Conservation (phyloP, 345 rosid species). For the Gossypium thurberi region DNA sequence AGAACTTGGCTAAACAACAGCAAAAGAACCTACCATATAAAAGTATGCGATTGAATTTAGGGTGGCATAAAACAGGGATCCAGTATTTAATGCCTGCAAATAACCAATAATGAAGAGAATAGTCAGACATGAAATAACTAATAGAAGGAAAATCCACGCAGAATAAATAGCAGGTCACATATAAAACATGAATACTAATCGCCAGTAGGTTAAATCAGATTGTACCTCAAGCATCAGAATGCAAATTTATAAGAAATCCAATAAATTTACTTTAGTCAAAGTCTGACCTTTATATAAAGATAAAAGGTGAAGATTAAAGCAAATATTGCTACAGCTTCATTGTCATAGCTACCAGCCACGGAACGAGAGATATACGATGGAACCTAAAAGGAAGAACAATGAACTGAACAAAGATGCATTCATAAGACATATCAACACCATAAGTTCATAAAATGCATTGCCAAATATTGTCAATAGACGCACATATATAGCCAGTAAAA, state of each 20-base stretch:
- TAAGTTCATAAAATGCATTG: background rate
- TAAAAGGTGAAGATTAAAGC: slow-evolving; percentile 90
- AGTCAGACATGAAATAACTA: slow-evolving; percentile 12
- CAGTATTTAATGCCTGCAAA: slow-evolving; percentile 92
- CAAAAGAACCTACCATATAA: background rate
- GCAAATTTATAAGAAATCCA: background rate
- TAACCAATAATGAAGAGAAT: slow-evolving; percentile 13
- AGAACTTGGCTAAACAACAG: slow-evolving; percentile 15
- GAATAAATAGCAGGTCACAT: background rate
- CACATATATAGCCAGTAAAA: background rate
- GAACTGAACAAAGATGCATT: background rate
- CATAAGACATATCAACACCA: background rate
- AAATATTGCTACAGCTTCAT: slow-evolving; percentile 40
- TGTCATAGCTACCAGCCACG: slow-evolving; percentile 94
- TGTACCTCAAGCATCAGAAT: background rate
- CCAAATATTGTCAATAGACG: background rate
- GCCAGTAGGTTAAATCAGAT: background rate
- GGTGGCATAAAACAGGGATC: slow-evolving; percentile 95
- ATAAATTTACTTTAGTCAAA: slow-evolving; percentile 9
- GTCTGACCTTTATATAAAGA: slow-evolving; percentile 83
- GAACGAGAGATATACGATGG: slow-evolving; percentile 96
- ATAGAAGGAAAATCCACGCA: background rate
- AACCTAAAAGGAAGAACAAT: slow-evolving; percentile 42
- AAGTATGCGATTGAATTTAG: slow-evolving; percentile 38
- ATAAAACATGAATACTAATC: slow-evolving; percentile 7